Conservation (phyloP, 1,284 basidiomycete genomes). For the Cutaneotrichosporon sp. region DNA sequence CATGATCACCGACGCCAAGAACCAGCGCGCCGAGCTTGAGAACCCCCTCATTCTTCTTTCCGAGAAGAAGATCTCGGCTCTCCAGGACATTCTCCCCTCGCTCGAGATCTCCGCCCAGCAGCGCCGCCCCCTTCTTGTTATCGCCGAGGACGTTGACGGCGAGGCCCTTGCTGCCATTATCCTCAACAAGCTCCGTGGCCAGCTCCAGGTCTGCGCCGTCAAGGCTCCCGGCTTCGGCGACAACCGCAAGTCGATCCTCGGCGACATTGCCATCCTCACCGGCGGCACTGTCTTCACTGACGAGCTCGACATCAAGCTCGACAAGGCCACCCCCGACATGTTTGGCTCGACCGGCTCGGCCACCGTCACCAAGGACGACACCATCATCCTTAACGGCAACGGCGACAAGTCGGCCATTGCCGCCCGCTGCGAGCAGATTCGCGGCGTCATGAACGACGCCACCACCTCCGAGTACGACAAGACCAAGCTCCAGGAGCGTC, state of each 20-base stretch:
- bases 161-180: slow-evolving; percentile 97
- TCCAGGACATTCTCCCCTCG: slow-evolving; percentile 92
- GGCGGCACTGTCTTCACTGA: slow-evolving; percentile 97
- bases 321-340: slow-evolving; percentile 80
- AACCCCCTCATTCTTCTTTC: slow-evolving; percentile 89
- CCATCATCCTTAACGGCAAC: slow-evolving; percentile 89
- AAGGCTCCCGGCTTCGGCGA: slow-evolving; percentile 99
- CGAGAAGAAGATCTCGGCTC: slow-evolving; percentile 95
- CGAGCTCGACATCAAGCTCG: slow-evolving; percentile 96
- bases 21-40: slow-evolving; percentile 94
- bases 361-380: slow-evolving; percentile 97
- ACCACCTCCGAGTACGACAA: slow-evolving; percentile 91
- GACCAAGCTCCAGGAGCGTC: slow-evolving; percentile 91
- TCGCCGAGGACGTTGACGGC: slow-evolving; percentile 96
- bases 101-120: slow-evolving; percentile 88
- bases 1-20: slow-evolving; percentile 98
- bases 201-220: slow-evolving; percentile 85
- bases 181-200: slow-evolving; percentile 96
- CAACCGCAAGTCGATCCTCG: slow-evolving; percentile 96
- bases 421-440: slow-evolving; percentile 92
- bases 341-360: slow-evolving; percentile 88
- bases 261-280: slow-evolving; percentile 93
- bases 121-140: slow-evolving; percentile 88
- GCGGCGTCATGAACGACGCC: slow-evolving; percentile 72
- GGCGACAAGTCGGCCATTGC: slow-evolving; percentile 80